Base-by-base conservation (phyloP, 2,329 filamentous ascomycete species). In the Arthrobotrys musiformis region DNA sequence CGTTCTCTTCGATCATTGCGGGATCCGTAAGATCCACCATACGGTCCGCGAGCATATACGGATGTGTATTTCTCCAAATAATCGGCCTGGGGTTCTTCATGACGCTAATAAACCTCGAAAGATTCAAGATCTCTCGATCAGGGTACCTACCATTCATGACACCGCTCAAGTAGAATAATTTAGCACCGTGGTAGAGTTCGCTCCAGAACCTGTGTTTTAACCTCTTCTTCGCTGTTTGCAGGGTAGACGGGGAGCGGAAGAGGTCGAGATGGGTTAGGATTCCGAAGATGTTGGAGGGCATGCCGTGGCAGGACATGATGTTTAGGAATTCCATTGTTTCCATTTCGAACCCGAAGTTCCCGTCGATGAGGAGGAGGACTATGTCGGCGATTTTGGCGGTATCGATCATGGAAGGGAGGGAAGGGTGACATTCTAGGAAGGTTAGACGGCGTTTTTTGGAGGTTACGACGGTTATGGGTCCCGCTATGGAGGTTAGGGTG, bases 291-390 rank as follows among this genome's bases (percentile, higher is more conserved):
- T 99, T 99, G 79, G 95, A 94, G 0, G 96, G 95, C 94, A 99
- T 98, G 83, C 95, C 95, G 30, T 92, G 97, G 1, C 93, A 90
- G n/a, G 92, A 91, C 61, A 99, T 86, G 17, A 97, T 90, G 81
- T 97, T 98, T 82, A 99, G 86, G 78, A 99, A 99, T 84, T 99
- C 95, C 95, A 99, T 99, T 0, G 95, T 99, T 87, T 99, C 95
- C 95, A 99, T 99, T 85, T 99, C 95, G 82, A 99, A 99, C 13
- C 95, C 96, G 82, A 92, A 99, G 85, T 98, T 98, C 69, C 95
- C 96, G 82, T 99, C 95, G 81, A 99, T 99, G 92, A 99, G 95
- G 70, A 99, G 88, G 60, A 99, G 87, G 4, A 98, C 93, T 81
- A 99, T 97, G 83, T 99, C 95, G 17, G 96, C 95, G 48, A 99